phyloP scores from a whole-genome alignment of 352 stramenopile genomes.

The Pythium sukuiense region DNA sequence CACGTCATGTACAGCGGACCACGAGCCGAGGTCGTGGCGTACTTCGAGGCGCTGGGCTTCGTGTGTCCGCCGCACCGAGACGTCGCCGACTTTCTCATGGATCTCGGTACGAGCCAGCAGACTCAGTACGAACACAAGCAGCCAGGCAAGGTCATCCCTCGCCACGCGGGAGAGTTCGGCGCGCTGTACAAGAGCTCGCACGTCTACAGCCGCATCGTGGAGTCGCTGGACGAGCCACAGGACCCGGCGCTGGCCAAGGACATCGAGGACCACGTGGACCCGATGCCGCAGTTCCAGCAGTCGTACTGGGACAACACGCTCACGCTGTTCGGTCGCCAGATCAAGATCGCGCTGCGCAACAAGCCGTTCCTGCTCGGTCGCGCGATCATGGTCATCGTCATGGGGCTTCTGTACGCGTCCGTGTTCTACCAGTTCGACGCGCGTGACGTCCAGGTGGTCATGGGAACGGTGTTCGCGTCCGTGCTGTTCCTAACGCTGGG shows the following conservation, averaged over 20 bases:
- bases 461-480: constrained; percentile 64
- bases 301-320: constrained; percentile 18
- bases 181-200: constrained; percentile 14
- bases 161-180: constrained; percentile 17
- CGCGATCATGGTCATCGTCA: constrained; percentile 26
- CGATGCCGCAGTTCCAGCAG: constrained; percentile 30
- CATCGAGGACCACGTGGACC: constrained; percentile 15
- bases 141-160: background rate
- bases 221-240: constrained; percentile 13
- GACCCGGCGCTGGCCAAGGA: constrained; percentile 13
- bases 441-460: constrained; percentile 26
- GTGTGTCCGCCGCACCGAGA: constrained; percentile 30
- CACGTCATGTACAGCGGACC: constrained; percentile 36
- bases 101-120: constrained; percentile 32
- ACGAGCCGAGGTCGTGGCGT: constrained; percentile 47
- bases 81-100: constrained; percentile 36
- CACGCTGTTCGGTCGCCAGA: constrained; percentile 34
- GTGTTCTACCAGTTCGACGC: constrained; percentile 33
- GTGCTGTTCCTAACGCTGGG: constrained; percentile 62
- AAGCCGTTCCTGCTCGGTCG: constrained; percentile 25
- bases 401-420: constrained; percentile 27
- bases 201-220: constrained; percentile 8
- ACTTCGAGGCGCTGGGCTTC: constrained; percentile 71
- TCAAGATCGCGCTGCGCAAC: constrained; percentile 41
- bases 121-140: constrained; percentile 26